Base-by-base conservation (phyloP, 1,139 yeast genomes). In the Meyerozyma athensensis region DNA sequence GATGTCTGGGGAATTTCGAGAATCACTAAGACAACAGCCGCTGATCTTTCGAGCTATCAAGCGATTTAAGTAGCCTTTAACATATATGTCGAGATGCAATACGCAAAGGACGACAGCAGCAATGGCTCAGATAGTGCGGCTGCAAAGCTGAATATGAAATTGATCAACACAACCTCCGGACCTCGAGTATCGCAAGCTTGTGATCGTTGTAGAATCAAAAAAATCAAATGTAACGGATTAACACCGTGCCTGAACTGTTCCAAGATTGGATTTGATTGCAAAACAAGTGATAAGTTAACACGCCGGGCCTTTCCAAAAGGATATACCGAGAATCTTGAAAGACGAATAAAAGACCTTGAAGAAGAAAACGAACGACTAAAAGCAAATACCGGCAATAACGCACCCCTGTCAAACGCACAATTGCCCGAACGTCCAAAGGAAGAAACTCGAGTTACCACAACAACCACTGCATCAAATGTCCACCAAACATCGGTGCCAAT, bases 221-320 rank as follows among this genome's bases (percentile, higher is more conserved):
- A 84, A 59, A 81, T 82, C 48, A 81, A 80, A 50, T 84, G 94
- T 61, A 85, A 81, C 50, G 92, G 92, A 1, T 63, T 72, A 41
- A 68, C 76, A 2, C 90, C 92, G 2, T 84, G 94, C 54, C 66
- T 76, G 30, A 80, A 81, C 50, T 84, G 92, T 53, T 61, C 65
- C 33, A 75, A 74, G 46, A 77, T 79, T 26, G 81, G 79, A 0
- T 79, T 79, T 49, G 79, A 74, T 36, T 84, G 94, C 56, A 73
- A 77, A 35, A 82, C 85, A 5, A 76, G 84, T 43, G 90, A 83
- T 57, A 81, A 81, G 52, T 57, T 83, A 26, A 79, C 87, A 0
- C 66, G 94, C 54, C 65, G 87, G 42, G 84, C 87, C 1, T 79
- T 81, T 44, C 87, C 89, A 2, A 79, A 79, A 50, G 87, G 89